Percentiles rank a stretch among this genome's conserved stretches.
Conservation (phyloP, 2,329 filamentous ascomycete species). For the Pseudovirgaria hyperparasitica region DNA sequence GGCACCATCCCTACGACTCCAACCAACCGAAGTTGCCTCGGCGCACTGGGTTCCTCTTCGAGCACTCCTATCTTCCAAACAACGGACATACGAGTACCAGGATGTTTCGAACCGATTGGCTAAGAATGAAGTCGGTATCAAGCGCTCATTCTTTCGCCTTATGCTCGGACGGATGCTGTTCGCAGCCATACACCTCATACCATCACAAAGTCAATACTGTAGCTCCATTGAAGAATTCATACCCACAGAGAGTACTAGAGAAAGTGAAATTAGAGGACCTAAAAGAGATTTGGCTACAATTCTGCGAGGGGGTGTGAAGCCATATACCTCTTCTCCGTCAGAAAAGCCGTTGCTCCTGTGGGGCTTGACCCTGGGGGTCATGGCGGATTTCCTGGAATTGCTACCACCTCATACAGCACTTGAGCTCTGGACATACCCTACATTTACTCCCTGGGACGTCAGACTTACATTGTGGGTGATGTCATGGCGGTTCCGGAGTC, state of each 20-base stretch:
- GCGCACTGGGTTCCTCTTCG: slow-evolving; percentile 57
- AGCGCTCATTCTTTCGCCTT: slow-evolving; percentile 41
- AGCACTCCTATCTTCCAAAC: slow-evolving; percentile 44
- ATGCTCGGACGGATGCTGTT: slow-evolving; percentile 56
- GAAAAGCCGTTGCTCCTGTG: slow-evolving; percentile 47
- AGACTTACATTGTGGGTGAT: slow-evolving; percentile 46
- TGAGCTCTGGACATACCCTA: slow-evolving; percentile 54
- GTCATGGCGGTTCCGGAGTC: slow-evolving; percentile 40
- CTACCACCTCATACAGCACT: slow-evolving; percentile 51
- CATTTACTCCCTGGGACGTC: slow-evolving; percentile 51
- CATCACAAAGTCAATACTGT: slow-evolving; percentile 48
- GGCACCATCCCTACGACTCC: slow-evolving; percentile 46
- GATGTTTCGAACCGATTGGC: slow-evolving; percentile 51
- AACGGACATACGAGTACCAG: slow-evolving; percentile 50
- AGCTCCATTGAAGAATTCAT: slow-evolving; percentile 40
- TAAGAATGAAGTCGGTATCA: slow-evolving; percentile 40
- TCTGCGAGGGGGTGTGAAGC: slow-evolving; percentile 9
- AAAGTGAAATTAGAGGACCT: too few relatives aligned
- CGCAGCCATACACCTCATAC: slow-evolving; percentile 49
- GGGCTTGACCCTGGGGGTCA: slow-evolving; percentile 54
- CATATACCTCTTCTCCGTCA: slow-evolving; percentile 19
- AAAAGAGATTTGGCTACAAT: too few relatives aligned
- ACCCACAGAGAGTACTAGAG: slow-evolving; percentile 14
- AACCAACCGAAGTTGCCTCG: slow-evolving; percentile 55
- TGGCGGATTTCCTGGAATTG: slow-evolving; percentile 55